Base-by-base conservation (phyloP, 805 yeast genomes). In the Candida nemodendra region DNA sequence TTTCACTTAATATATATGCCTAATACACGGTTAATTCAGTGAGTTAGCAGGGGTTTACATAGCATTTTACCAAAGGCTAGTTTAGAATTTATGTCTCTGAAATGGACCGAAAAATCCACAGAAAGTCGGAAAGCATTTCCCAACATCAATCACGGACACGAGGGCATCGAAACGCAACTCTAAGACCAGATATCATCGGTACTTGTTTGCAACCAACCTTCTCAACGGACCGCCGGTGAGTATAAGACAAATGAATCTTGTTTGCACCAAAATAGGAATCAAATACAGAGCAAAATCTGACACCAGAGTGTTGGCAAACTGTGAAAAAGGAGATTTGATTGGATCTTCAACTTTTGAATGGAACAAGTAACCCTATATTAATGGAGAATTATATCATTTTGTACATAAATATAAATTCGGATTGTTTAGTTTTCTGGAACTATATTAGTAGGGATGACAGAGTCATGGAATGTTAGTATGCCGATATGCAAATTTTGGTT, bases 301-400 rank as follows among this genome's bases (percentile, higher is more conserved):
- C 82, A 79, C 89, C 93, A 83, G 93, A 84, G 91, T 85, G 95
- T 84, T 78, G 82, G 87, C 90, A 84, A 85, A 81, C 87, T 66
- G 57, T 18, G 16, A 29, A 25, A 40, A 25, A 26, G 24, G 32
- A 32, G 21, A 23, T 7, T 15, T 25, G 18, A 27, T 9, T 16
- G 22, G 29, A 7, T 16, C 13, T 25, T 26, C 13, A 11, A 25
- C 22, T 16, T 3, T 29, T 22, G 13, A 18, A 26, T 15, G 18
- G 15, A 22, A 36, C 33, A 32, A 28, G 32, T 38, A 47, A 48
- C 44, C 53, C 53, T 50, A 41, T 51, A 54, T 56, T 56, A 56
- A 48, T 50, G 41, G 45, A 44, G 42, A 45, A 41, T 45, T 42
- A 42, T 47, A 46, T 44, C 45, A 34, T 47, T 50, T 48, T 51